Evolutionary conservation across 805 yeast genomes (phyloP).

Genomic region (Nakazawaea sp.): DNA sequence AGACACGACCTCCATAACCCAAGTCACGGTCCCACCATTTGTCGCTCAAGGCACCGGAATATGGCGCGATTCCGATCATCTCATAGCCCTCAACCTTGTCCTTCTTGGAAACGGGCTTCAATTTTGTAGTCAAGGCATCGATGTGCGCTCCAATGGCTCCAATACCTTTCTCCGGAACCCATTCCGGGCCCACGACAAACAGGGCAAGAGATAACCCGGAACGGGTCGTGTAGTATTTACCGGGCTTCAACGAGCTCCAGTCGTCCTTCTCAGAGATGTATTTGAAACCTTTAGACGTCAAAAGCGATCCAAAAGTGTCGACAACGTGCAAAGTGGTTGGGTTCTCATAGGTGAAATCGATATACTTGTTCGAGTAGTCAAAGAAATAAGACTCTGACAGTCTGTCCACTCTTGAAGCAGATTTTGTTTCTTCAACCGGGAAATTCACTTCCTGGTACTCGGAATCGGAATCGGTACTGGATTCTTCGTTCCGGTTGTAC

Average conservation of each 20-base stretch:
- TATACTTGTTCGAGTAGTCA: slow-evolving; percentile 34
- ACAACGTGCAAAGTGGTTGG: slow-evolving; percentile 79
- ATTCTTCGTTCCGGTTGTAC: background rate
- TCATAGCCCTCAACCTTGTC: slow-evolving; percentile 65
- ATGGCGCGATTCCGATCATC: slow-evolving; percentile 76
- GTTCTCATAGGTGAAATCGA: slow-evolving; percentile 61
- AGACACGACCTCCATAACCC: slow-evolving; percentile 75
- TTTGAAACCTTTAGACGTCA: slow-evolving; percentile 55
- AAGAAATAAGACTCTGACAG: slow-evolving; percentile 3
- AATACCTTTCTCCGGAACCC: slow-evolving; percentile 59
- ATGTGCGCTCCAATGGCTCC: slow-evolving; percentile 73
- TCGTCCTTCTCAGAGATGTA: slow-evolving; percentile 57
- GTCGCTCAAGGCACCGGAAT: slow-evolving; percentile 61
- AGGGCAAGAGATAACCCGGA: slow-evolving; percentile 66
- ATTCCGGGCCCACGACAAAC: slow-evolving; percentile 58
- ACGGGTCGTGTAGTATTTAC: slow-evolving; percentile 61
- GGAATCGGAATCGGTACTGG: background rate
- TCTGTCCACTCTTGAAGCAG: background rate
- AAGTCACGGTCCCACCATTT: slow-evolving; percentile 84
- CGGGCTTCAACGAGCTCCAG: slow-evolving; percentile 41
- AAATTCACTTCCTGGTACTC: background rate
- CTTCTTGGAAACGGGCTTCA: slow-evolving; percentile 69
- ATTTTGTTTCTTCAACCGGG: background rate
- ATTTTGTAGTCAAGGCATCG: slow-evolving; percentile 60
- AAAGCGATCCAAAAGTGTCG: slow-evolving; percentile 35